phyloP scores from a whole-genome alignment of 1,139 yeast species.

The Diutina neorugosa region DNA sequence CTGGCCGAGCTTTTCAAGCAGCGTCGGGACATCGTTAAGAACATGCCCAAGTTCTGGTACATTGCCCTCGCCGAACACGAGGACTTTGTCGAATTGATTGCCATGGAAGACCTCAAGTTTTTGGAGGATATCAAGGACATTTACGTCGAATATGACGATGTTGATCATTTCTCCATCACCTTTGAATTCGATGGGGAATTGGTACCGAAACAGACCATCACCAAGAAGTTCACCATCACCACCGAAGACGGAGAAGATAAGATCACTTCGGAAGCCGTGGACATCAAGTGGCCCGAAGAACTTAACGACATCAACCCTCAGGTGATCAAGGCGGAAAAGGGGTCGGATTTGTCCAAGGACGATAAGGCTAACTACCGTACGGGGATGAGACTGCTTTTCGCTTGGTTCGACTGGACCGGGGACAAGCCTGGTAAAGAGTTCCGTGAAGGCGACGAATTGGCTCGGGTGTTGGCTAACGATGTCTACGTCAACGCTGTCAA shows the following conservation, averaged over 20 bases:
- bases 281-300: slow-evolving; percentile 48
- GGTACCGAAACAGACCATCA: slow-evolving; percentile 39
- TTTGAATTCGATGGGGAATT: slow-evolving; percentile 32
- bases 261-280: slow-evolving; percentile 37
- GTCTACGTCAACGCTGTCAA: slow-evolving; percentile 62
- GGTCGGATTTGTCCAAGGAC: slow-evolving; percentile 25
- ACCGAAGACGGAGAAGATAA: slow-evolving; percentile 41
- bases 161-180: slow-evolving; percentile 37
- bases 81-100: slow-evolving; percentile 59
- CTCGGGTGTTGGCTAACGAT: slow-evolving; percentile 52
- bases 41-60: slow-evolving; percentile 65
- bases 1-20: slow-evolving; percentile 38
- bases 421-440: slow-evolving; percentile 60
- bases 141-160: slow-evolving; percentile 34
- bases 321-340: slow-evolving; percentile 23
- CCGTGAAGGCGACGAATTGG: slow-evolving; percentile 59
- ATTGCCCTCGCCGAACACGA: slow-evolving; percentile 64
- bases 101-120: slow-evolving; percentile 56
- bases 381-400: slow-evolving; percentile 66
- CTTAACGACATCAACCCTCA: slow-evolving; percentile 42
- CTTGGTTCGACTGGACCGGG: slow-evolving; percentile 73
- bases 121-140: slow-evolving; percentile 49
- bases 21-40: slow-evolving; percentile 32
- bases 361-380: slow-evolving; percentile 50
- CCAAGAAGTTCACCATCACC: slow-evolving; percentile 36